These are phyloP conservation scores for Epichloe bromicola DNA, from an alignment of 2,329 filamentous ascomycete genomes.

Conservation along the genomic window DNA sequence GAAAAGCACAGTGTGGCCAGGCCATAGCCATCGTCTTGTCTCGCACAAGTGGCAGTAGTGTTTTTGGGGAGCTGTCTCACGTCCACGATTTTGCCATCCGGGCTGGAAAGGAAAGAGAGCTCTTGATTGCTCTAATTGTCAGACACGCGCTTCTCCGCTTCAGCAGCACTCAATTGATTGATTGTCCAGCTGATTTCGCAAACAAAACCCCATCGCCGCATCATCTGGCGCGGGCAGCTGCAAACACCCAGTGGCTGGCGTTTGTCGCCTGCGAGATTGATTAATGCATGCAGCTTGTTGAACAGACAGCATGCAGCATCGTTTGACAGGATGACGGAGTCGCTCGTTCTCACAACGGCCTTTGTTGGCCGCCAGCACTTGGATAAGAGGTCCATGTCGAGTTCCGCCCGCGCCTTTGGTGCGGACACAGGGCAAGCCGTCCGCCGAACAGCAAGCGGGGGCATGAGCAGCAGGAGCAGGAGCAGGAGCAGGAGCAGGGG, in stretches of 20 bases:
- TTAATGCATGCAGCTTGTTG: background rate
- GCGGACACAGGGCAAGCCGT: background rate
- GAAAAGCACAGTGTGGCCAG: no score
- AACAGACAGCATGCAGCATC: background rate
- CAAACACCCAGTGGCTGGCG: background rate
- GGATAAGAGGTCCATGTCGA: background rate
- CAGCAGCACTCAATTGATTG: background rate
- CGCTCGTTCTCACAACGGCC: constrained; percentile 16
- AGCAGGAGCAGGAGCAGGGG: background rate
- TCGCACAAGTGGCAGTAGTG: background rate
- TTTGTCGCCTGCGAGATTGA: background rate
- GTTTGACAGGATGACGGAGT: constrained; percentile 13
- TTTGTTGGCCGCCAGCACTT: background rate
- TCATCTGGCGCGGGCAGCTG: background rate
- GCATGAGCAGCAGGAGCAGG: no score
- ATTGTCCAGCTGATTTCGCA: background rate
- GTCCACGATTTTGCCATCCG: background rate
- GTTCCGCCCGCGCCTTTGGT: background rate
- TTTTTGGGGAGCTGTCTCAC: background rate
- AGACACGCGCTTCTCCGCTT: background rate
- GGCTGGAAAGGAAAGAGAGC: background rate
- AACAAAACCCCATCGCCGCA: background rate
- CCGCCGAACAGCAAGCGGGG: no score
- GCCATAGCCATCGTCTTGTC: no score
- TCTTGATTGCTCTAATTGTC: background rate